A percentile compares a stretch with the other conserved stretches of the same genome.
Conservation (phyloP, 78 protist genomes). For the Speleostelium caveatum region DNA sequence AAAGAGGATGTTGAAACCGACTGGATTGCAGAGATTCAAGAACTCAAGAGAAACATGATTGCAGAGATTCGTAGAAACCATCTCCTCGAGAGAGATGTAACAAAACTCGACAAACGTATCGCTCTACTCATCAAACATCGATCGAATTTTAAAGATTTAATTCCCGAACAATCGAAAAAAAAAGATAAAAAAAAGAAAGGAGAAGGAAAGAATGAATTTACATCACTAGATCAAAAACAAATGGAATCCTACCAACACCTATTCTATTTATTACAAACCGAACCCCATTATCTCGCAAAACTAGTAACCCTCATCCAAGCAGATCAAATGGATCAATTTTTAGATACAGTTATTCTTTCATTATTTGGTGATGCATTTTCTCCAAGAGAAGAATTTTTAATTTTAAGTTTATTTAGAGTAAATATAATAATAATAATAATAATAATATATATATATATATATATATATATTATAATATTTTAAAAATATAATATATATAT, state of each 20-base stretch:
- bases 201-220: constrained; percentile 13
- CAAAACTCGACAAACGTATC: constrained; percentile 83
- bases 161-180: constrained; percentile 18
- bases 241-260: constrained; percentile 78
- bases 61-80: constrained; percentile 82
- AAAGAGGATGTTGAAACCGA: constrained; percentile 69
- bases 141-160: constrained; percentile 66
- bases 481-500: too few species aligned
- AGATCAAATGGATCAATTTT: constrained; percentile 83
- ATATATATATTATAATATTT: too few species aligned
- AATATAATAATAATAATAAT: too few species aligned
- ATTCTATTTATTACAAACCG: constrained; percentile 89
- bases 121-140: constrained; percentile 84
- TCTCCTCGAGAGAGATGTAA: constrained; percentile 79
- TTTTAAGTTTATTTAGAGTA: constrained; percentile 81
- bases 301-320: constrained; percentile 63
- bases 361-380: constrained; percentile 91
- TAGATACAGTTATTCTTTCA: constrained; percentile 88
- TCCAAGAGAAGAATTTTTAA: constrained; percentile 90
- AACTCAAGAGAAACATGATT: constrained; percentile 79
- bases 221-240: constrained; percentile 70
- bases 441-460: too few species aligned
- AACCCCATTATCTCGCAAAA: constrained; percentile 87
- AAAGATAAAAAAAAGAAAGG: constrained; percentile 33
- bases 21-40: constrained; percentile 81